Evolutionary conservation across 768 basidiomycete species (phyloP), one percentile per base, ranked within the genome.

Genomic region (Guyanaporus albipodus): DNA sequence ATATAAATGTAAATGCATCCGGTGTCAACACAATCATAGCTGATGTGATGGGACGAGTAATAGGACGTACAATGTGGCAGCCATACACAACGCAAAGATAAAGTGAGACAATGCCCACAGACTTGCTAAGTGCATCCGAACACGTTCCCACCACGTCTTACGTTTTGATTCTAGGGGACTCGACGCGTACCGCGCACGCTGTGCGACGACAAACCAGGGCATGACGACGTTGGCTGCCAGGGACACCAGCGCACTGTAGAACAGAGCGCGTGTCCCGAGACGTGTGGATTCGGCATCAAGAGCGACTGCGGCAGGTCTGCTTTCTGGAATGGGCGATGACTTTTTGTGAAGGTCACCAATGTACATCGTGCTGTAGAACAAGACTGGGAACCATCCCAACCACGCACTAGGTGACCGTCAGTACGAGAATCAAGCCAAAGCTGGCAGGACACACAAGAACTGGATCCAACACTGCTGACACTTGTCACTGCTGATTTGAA

Each of bases 301-400:
- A 1, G 61, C 52, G 3, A 72, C 57, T 2, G 67, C 64, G 2
- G 61, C 63, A n/a, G 56, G 56, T 19, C 59, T 61, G 0, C 58
- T 70, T 48, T 58, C 59, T 34, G 50, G 63, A 22, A 55, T 50
- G 28, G 60, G 67, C 11, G 70, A 73, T 8, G 73, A 55, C 3
- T 68, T 72, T 50, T 82, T 87, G 72, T 96, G 82, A 10, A 95
- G 74, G 56, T 95, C 94, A 10, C 89, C 88, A 44, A 96, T 76
- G 67, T 92, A 97, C 21, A 90, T 71, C 2, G 87, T 86, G 4
- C 83, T 85, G 70, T 91, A 94, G 67, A 94, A 93, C 1, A 95
- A 73, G 21, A 92, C 69, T 0, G 94, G 93, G 59, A 95, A 96
- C 95, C 95, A 97, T 8, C 80, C 87, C 49, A 93, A 74, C 83